Base-by-base conservation (phyloP, 2,329 filamentous ascomycete genomes). In the Cytospora schulzeri region DNA sequence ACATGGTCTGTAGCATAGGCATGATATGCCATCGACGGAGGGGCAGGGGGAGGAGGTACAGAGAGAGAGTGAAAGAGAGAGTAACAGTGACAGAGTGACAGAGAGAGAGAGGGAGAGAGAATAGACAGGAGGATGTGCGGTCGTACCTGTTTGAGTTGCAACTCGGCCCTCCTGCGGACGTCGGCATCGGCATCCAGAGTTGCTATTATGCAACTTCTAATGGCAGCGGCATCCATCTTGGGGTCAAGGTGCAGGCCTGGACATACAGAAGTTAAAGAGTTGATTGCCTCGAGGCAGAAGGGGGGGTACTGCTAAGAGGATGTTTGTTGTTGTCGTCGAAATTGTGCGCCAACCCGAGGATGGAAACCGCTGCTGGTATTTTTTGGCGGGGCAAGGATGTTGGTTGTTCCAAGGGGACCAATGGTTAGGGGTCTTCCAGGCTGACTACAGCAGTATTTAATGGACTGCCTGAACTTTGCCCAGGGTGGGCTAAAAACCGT, bases 91-190 rank as follows among this genome's bases (percentile, higher is more conserved):
- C 24, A 41, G n/a, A 17, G 11, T 12, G 35, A 17, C 15, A 17
- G 35, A 26, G 55, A 12, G 31, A 19, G 33, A 26, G 17, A 54
- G 22, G 55, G 41, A 52, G 29, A 58, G 29, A 66, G 66, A 31
- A 52, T 24, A 58, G 29, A 66, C 66, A 41, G 19, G 38, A 9
- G 17, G 38, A 41, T 41, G 38, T 41, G 55, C 4, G 65, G 54
- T 73, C 87, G 76, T 83, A 94, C 91, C 82, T 89, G 85, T 83
- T 93, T 93, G 72, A 95, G 84, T 78, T 94, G 89, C 71, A 90
- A 80, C 81, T 95, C 91, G 76, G 91, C 90, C 77, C 88, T 85
- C 75, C 89, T 86, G 78, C 91, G 86, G 76, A 86, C 86, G 74
- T 92, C 90, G 73, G 89, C 85, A 78, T 92, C 89, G 71, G 88